Evolutionary conservation across 192 early-diverging fungal species (phyloP).

Genomic region (Podochytrium sp.): DNA sequence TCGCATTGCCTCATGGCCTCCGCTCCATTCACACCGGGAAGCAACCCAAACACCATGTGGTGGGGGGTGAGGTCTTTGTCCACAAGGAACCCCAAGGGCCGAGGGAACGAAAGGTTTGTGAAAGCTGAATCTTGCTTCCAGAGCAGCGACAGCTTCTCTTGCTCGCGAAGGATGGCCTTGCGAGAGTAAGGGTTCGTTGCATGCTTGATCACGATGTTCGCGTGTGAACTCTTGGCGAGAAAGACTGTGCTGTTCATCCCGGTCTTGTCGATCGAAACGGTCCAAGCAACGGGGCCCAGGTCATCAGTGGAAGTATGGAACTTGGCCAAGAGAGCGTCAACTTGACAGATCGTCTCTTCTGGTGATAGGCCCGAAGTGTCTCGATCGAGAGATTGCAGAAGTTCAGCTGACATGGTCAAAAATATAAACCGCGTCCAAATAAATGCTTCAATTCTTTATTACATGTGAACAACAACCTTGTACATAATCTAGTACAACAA

Average conservation of each 20-base stretch:
- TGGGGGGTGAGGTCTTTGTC: background rate
- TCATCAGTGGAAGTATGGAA: background rate
- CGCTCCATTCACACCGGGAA: background rate
- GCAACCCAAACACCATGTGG: background rate
- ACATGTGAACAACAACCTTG: too few species aligned
- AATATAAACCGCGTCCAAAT: too few species aligned
- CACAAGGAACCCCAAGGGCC: background rate
- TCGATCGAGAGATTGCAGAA: too few species aligned
- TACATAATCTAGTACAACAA: slow-evolving; percentile 71
- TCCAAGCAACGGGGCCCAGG: background rate
- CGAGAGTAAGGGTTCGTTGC: slow-evolving; percentile 2
- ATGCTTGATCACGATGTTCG: background rate
- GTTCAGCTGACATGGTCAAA: too few species aligned
- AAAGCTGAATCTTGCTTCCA: background rate
- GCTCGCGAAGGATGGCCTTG: background rate
- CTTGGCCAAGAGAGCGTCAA: background rate
- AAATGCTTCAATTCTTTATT: too few species aligned
- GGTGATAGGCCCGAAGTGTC: too few species aligned
- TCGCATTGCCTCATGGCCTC: background rate
- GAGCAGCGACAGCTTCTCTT: background rate
- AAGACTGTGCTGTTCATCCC: slow-evolving; percentile 4
- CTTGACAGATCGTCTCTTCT: too few species aligned
- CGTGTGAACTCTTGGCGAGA: background rate
- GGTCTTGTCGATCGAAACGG: background rate
- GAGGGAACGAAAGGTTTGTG: background rate